Base-by-base conservation (phyloP, 2,329 filamentous ascomycete species). In the Graphiopsis chlorocephala region DNA sequence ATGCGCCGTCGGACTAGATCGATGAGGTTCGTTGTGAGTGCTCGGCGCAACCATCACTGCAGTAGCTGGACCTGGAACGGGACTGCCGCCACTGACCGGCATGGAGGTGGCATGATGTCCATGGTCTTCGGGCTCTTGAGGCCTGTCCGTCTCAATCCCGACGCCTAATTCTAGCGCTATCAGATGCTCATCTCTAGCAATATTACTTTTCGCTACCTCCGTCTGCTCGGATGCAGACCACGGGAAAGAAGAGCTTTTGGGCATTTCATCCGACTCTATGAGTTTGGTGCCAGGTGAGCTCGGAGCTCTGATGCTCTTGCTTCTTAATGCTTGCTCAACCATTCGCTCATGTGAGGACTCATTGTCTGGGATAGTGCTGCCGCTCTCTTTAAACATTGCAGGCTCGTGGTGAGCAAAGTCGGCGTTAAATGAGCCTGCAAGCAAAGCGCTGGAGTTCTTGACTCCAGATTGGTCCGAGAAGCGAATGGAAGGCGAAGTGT, bases 331-430 rank as follows among this genome's bases (percentile, higher is more conserved):
- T 38, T 73, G 72, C 38, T 78, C 76, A 28, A 81, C 59, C 58
- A 81, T 67, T n/a, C 73, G 72, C 66, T 78, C 73, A 66, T 80
- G 77, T 20, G 76, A 79, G 12, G 76, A 73, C 33, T 76, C 78
- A 35, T 76, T 78, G 65, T 80, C 78, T 4, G 76, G 76, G 15
- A 80, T 68, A 0, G 80, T 82, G 65, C 76, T 80, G 15, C 78
- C 80, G 45, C 73, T 72, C 31, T 78, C 76, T 55, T 71, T 73
- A 64, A 81, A 81, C 73, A 80, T 72, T 45, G 70, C 70, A 1
- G 79, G 78, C 29, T 81, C 75, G 65, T 81, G 79, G 15, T 73
- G 59, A 20, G 68, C 72, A 59, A 79, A 81, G 35, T 77, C 70
- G 3, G 75, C 69, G 28, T 70, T 69, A 35, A 80, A 69, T 14